Evolutionary conservation across 257 asterid genomes (phyloP).

Genomic region (Jacaranda mimosifolia): DNA sequence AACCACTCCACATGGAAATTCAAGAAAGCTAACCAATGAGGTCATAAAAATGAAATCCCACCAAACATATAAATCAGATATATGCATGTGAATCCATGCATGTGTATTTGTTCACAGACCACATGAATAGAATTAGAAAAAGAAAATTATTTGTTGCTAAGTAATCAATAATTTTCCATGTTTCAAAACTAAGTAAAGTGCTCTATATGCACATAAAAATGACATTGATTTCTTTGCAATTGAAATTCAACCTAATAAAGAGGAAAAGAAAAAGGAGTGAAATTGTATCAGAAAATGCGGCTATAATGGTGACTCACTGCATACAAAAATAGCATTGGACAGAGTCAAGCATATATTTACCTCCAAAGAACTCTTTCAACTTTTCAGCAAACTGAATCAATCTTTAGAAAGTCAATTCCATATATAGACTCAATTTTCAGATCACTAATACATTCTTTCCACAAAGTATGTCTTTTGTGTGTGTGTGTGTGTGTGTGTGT

Average conservation of each 20-base stretch:
- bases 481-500: neutral
- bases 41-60: slow-evolving; percentile 1
- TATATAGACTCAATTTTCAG: slow-evolving; percentile 29
- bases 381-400: neutral
- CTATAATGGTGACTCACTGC: slow-evolving; percentile 20
- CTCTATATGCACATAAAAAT: neutral
- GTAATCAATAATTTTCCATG: slow-evolving; percentile 11
- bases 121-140: neutral
- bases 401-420: slow-evolving; percentile 1
- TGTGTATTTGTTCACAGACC: slow-evolving; percentile 11
- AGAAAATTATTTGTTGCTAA: too few species aligned
- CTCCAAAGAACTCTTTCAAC: slow-evolving; percentile 15
- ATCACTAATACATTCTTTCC: slow-evolving; percentile 11
- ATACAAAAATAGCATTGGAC: slow-evolving; percentile 27
- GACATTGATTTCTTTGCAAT: slow-evolving; percentile 19
- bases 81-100: slow-evolving; percentile 33
- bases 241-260: slow-evolving; percentile 5
- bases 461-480: neutral
- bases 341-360: slow-evolving; percentile 25
- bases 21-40: slow-evolving; percentile 26
- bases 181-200: neutral
- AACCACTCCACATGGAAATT: slow-evolving; percentile 24
- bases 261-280: neutral
- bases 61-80: neutral
- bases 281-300: slow-evolving; percentile 29